These are phyloP conservation scores for Tilletia indica DNA, from an alignment of 1,284 basidiomycete genomes.

Conservation along the genomic window DNA sequence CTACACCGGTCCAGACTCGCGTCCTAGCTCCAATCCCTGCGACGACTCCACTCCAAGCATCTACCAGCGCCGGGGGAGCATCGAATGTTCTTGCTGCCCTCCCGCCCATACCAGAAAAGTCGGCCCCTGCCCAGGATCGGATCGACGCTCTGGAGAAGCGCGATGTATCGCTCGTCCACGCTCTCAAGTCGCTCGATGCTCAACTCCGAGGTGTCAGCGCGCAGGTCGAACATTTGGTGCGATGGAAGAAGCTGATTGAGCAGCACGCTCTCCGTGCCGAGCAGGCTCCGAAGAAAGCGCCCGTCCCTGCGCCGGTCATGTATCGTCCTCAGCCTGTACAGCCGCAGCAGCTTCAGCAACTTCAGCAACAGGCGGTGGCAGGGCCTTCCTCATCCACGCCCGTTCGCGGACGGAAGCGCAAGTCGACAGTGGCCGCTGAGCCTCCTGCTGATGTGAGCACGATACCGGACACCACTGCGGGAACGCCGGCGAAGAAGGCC, in stretches of 20 bases:
- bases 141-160: constrained; percentile 5
- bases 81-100: not conserved
- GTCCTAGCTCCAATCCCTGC: not conserved
- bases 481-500: not conserved
- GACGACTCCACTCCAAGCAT: not conserved
- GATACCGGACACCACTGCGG: not conserved
- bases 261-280: constrained; percentile 7
- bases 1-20: too few relatives aligned
- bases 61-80: not conserved
- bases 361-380: not conserved
- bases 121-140: not conserved
- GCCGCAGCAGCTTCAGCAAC: not conserved
- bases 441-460: not conserved
- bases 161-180: not conserved
- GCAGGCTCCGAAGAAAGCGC: not conserved
- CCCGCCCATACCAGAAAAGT: not conserved
- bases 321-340: not conserved
- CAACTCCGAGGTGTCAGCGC: constrained; percentile 2
- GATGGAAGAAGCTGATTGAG: constrained; percentile 13
- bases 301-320: not conserved
- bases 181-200: not conserved
- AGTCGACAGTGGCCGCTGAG: constrained; percentile 1
- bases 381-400: constrained; percentile 7
- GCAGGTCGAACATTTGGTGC: constrained; percentile 2
- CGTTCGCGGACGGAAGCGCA: not conserved